Base-by-base conservation (phyloP, 2,329 filamentous ascomycete genomes). In the Furcasterigmium furcatum region DNA sequence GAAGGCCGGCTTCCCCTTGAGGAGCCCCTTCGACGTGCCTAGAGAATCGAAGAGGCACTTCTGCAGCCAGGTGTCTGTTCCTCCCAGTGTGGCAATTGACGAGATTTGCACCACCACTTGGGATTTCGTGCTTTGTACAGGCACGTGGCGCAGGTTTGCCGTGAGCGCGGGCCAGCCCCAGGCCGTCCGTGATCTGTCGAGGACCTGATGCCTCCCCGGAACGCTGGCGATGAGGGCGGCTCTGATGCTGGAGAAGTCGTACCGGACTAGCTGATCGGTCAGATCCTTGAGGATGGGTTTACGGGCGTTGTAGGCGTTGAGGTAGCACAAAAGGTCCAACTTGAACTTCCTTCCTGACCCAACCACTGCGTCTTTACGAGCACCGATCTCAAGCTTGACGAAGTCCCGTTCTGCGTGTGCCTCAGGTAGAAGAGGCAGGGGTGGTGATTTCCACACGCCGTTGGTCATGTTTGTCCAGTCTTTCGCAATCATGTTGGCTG, bases 381-480 rank as follows among this genome's bases (percentile, higher is more conserved):
- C 18, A 36, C 30, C 9, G 44, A 30, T 13, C 34, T 36, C 34
- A 16, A 36, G 5, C 16, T 20, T 36, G 34, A 10, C 18, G 9
- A 36, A 19, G n/a, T 36, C 34, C n/a, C 34, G n/a, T 4, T 36
- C 16, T 12, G n/a, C n/a, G 34, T 36, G 34, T 2, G 4, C 27
- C 18, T 45, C 21, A 21, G 46, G 20, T 9, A 68, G 41, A 2
- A 79, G 64, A 1, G 87, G 83, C 1, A 95, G 77, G 2, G 79
- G 59, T 1, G 88, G 88, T 0, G 88, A 92, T 41, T 70, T 73
- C 91, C 91, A 96, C 5, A 88, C 79, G 2, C 82, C 89, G 61
- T 96, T 90, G 1, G 84, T 87, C 87, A 95, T 88, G 55, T 94
- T 94, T 2, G 74, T 78, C 91, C 91, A 96, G 62, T 96, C 91